These are phyloP conservation scores for Mycena latifolia DNA, from an alignment of 768 basidiomycete species.

Conservation along the genomic window DNA sequence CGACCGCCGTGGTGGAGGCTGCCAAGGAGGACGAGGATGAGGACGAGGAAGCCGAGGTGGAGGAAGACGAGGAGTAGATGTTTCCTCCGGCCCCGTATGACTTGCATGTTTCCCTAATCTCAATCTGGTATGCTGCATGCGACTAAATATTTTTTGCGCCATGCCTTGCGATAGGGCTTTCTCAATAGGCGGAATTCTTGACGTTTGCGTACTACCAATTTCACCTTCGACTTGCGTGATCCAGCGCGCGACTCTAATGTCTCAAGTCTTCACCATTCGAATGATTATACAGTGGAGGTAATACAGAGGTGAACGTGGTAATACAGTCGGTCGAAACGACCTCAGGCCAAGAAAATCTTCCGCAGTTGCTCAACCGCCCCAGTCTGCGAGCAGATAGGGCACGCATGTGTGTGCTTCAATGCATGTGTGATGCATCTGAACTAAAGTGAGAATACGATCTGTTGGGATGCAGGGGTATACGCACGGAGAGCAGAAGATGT, in stretches of 20 bases:
- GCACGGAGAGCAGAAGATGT: conserved; percentile 33
- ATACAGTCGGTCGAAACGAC: neutral
- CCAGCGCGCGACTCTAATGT: too few relatives aligned
- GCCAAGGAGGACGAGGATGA: conserved; percentile 80
- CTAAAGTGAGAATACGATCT: neutral
- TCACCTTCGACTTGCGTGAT: too few relatives aligned
- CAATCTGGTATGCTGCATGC: conserved; percentile 56
- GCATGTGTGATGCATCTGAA: conserved; percentile 23
- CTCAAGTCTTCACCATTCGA: too few relatives aligned
- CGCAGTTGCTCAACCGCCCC: conserved; percentile 21
- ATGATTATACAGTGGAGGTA: too few relatives aligned
- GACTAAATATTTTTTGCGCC: conserved; percentile 44
- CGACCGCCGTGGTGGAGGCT: conserved; percentile 88
- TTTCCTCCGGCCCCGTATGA: conserved; percentile 44
- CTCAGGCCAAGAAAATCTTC: conserved; percentile 32
- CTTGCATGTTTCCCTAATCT: conserved; percentile 54
- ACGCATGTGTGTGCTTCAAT: conserved; percentile 15
- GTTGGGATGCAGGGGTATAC: neutral
- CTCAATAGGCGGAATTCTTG: too few relatives aligned
- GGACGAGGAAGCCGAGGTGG: conserved; percentile 76
- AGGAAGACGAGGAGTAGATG: conserved; percentile 65
- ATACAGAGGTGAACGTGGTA: too few relatives aligned
- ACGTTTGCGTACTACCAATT: too few relatives aligned
- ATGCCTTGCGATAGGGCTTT: too few relatives aligned
- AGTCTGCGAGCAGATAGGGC: conserved; percentile 28